Evolutionary conservation across 805 yeast species (phyloP).

Genomic region (Zygosaccharomyces pseudorouxii): DNA sequence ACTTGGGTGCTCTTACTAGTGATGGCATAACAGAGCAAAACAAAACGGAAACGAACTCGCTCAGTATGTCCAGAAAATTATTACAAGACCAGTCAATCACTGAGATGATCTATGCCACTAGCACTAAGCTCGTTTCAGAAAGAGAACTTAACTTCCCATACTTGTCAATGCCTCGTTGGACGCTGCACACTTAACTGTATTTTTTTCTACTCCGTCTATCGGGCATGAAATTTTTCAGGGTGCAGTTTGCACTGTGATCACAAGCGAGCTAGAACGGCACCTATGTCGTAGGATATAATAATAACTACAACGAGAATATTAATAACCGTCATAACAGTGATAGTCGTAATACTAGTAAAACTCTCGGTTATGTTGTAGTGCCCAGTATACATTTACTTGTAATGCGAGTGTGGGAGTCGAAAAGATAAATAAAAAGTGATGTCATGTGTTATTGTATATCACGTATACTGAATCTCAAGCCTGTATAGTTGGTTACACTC

Average conservation of each 20-base stretch:
- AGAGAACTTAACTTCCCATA: too few relatives aligned
- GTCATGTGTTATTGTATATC: neutral
- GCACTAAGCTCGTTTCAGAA: too few relatives aligned
- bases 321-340: neutral
- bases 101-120: too few relatives aligned
- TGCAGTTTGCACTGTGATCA: conserved; percentile 10
- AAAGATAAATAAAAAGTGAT: neutral
- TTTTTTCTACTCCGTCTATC: conserved; percentile 5
- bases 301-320: neutral
- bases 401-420: neutral
- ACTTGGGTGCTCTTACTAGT: neutral
- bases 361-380: too few relatives aligned
- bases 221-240: conserved; percentile 15
- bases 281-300: neutral
- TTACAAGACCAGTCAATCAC: too few relatives aligned
- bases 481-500: conserved; percentile 5
- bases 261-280: neutral
- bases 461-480: neutral
- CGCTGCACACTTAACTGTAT: conserved; percentile 1
- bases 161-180: neutral
- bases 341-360: too few relatives aligned
- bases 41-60: neutral
- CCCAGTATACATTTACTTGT: too few relatives aligned
- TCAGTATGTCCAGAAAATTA: too few relatives aligned
- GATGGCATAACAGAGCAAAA: neutral